Evolutionary conservation across 2,329 filamentous ascomycete species (phyloP).

Genomic region (Fusarium mangiferae): DNA sequence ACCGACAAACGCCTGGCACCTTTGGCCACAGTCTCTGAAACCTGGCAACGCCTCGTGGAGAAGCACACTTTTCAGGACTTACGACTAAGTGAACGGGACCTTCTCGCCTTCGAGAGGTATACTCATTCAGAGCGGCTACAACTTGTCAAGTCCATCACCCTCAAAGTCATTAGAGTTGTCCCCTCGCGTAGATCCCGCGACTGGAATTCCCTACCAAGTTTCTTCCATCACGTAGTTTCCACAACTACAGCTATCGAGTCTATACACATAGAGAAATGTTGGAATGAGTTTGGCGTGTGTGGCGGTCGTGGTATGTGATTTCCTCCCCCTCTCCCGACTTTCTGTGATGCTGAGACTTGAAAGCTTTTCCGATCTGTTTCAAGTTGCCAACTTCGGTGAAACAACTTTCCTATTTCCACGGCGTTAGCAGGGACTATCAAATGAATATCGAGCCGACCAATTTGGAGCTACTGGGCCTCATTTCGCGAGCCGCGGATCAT

Average conservation of each 20-base stretch:
- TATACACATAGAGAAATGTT: neutral
- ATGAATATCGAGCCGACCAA: neutral
- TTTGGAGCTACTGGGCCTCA: neutral
- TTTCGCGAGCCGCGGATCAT: neutral
- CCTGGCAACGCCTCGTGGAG: neutral
- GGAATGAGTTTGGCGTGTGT: too few species aligned
- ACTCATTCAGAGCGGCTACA: neutral
- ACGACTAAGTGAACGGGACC: neutral
- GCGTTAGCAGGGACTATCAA: neutral
- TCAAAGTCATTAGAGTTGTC: neutral
- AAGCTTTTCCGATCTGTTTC: neutral
- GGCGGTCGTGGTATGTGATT: neutral
- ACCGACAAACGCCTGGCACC: rapidly evolving
- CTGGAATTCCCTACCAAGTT: neutral
- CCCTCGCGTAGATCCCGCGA: neutral
- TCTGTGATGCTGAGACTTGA: neutral
- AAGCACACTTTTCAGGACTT: neutral
- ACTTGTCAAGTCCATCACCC: neutral
- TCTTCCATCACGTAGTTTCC: neutral
- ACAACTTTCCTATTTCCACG: neutral
- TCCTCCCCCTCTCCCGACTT: neutral
- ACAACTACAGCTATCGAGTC: neutral
- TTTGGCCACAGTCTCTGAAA: neutral
- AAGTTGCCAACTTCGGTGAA: neutral
- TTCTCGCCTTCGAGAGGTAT: neutral